A percentile compares a stretch with the other conserved stretches of the same genome.
Conservation (phyloP, 768 basidiomycete species). For the Cubamyces sp. region DNA sequence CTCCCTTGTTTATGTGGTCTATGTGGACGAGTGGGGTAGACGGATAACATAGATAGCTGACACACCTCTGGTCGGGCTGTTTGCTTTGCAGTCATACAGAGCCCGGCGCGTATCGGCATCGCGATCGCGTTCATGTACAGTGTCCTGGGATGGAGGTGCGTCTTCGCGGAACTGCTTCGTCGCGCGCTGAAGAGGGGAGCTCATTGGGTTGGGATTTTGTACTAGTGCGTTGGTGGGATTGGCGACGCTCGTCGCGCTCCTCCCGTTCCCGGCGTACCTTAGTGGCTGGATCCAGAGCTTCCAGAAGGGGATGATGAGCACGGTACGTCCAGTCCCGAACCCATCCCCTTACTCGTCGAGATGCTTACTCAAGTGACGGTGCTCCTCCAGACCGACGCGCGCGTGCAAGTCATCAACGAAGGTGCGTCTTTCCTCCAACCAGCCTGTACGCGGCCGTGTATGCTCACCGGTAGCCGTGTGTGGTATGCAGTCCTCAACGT, state of each 20-base stretch:
- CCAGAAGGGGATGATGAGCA: slow-evolving; percentile 46
- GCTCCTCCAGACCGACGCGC: slow-evolving; percentile 44
- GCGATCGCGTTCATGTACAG: slow-evolving; percentile 44
- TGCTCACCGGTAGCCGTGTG: neutral
- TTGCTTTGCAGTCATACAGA: neutral
- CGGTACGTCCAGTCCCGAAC: slow-evolving; percentile 38
- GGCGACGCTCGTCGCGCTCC: slow-evolving; percentile 41
- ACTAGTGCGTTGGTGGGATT: slow-evolving; percentile 47
- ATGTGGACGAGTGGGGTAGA: too few species aligned
- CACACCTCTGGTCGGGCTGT: too few species aligned
- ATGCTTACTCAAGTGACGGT: too few species aligned
- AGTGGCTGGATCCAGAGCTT: slow-evolving; percentile 40
- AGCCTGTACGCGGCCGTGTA: neutral
- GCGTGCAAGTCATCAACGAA: slow-evolving; percentile 51
- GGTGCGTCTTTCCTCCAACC: slow-evolving; percentile 29
- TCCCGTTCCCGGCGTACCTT: slow-evolving; percentile 48
- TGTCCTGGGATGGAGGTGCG: slow-evolving; percentile 53
- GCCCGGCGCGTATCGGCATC: neutral
- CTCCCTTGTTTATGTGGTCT: too few species aligned
- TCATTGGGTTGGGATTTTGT: neutral
- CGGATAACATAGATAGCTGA: too few species aligned
- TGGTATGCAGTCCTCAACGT: slow-evolving; percentile 36
- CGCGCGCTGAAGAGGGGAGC: neutral
- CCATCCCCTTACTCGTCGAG: too few species aligned
- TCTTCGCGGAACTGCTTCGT: neutral